Evolutionary conservation across 257 asterid genomes (phyloP), one percentile per base, ranked within the genome.

Genomic region (Datura wrightii): DNA sequence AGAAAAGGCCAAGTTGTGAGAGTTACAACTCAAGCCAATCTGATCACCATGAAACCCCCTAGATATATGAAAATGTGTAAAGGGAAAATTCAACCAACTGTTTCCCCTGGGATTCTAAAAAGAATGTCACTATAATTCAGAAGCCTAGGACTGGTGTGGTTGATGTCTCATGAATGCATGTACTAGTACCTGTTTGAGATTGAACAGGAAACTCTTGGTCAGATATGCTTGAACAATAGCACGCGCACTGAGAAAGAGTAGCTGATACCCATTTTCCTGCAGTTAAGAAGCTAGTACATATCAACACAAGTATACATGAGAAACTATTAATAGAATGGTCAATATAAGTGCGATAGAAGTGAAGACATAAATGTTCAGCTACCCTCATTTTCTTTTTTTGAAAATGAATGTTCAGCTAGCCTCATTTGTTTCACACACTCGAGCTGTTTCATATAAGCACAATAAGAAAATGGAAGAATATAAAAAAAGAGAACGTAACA

Each of bases 241-340:
- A 16, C 99, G 97, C 54, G 99, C 99, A 87, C 99, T 95, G 82
- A 97, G 91, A 89, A 97, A 97, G 84, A 97, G 91, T 70, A 97
- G 96, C 92, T 97, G 99, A 90, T 95, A 97, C 55, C 99, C 98
- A 81, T 97, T 95, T 88, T 92, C 99, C 99, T 95, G 97, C 67
- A 84, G 60, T 74, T 48, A 76, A 76, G 41, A 76, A 52, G 82
- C 44, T 50, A 50, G 50, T 50, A 14, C 24, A 50, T 76, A 48
- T 76, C 44, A 76, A 6, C 4, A 19, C 5, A 13, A 76, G 60
- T 50, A 24, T 24, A 8, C 62, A 31, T 50, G 60, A 76, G 18
- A 50, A 74, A 7, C 46, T 76, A 50, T 31, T 76, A 76, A 24
- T 60, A 52, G 24, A 76, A 24, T 8, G 59, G 41, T 72, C 19